Percentiles rank a stretch among this genome's conserved stretches.
These are phyloP conservation scores for Talaromyces sp. DNA, from an alignment of 2,329 filamentous ascomycete genomes.

Conservation along the genomic window DNA sequence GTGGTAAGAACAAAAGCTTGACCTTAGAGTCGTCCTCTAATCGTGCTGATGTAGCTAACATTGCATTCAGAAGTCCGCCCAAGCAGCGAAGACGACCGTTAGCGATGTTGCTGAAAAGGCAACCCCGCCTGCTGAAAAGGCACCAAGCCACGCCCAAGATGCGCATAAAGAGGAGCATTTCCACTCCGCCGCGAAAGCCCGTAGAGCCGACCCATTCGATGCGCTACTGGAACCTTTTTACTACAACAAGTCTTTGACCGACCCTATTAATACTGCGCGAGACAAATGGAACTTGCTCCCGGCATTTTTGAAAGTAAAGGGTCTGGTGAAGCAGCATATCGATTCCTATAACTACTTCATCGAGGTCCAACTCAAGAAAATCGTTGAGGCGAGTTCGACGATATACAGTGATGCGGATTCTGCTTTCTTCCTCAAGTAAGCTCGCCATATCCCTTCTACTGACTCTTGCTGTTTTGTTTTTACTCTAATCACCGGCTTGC, in stretches of 20 bases:
- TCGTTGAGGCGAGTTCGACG: conserved; percentile 82
- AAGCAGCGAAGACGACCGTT: not conserved
- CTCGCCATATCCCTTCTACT: not conserved
- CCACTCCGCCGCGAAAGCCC: conserved; percentile 24
- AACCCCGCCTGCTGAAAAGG: conserved; percentile 30
- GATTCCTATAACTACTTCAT: conserved; percentile 99
- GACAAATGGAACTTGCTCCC: conserved; percentile 98
- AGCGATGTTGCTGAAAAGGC: conserved; percentile 20
- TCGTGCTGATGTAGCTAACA: not conserved
- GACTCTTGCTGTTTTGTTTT: not conserved
- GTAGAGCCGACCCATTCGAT: conserved; percentile 50
- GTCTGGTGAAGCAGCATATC: conserved; percentile 93
- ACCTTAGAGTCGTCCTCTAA: not conserved
- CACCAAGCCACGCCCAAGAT: conserved; percentile 20
- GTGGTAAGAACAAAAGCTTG: conserved; percentile 13
- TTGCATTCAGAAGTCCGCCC: not conserved
- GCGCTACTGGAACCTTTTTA: conserved; percentile 67
- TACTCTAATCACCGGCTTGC: not conserved
- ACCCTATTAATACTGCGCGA: conserved; percentile 64
- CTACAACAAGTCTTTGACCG: conserved; percentile 63
- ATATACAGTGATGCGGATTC: conserved; percentile 90
- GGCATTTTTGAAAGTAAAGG: conserved; percentile 97
- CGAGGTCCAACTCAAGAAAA: conserved; percentile 94
- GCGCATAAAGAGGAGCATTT: conserved; percentile 21
- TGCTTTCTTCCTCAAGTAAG: conserved; percentile 78